Evolutionary conservation across 495 filamentous ascomycete species (phyloP).

Genomic region (Talaromyces thailandensis): DNA sequence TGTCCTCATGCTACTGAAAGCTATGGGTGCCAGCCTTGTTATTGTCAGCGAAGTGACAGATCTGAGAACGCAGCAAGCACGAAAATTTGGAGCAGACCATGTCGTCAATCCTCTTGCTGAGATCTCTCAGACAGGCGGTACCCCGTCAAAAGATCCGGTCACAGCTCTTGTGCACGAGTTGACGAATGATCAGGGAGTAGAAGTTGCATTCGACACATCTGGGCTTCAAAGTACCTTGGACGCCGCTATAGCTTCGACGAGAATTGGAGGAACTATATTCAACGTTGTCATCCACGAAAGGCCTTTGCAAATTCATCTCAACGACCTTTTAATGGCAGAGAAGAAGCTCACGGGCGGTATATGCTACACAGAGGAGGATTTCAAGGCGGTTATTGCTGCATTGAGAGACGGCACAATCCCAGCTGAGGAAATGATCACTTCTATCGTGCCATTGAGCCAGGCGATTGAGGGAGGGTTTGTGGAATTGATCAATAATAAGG

Average conservation of each 20-base stretch:
- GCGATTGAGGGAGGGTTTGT: slow-evolving; percentile 46
- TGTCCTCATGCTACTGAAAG: slow-evolving; percentile 47
- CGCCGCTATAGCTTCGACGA: background rate
- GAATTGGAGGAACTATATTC: background rate
- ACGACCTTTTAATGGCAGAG: background rate
- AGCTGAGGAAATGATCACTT: background rate
- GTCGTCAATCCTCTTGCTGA: background rate
- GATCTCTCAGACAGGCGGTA: background rate
- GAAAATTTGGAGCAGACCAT: background rate
- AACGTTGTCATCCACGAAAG: background rate
- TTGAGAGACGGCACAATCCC: background rate
- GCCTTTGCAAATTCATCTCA: background rate
- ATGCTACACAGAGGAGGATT: background rate
- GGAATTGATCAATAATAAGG: slow-evolving; percentile 43
- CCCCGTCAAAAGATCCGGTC: background rate
- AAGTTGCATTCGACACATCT: background rate
- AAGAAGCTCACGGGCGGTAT: background rate
- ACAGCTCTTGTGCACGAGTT: background rate
- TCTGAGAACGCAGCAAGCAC: background rate
- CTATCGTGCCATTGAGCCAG: slow-evolving; percentile 24
- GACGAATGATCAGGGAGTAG: background rate
- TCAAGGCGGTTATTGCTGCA: background rate
- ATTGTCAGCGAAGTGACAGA: slow-evolving; percentile 47
- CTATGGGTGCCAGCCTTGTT: slow-evolving; percentile 39
- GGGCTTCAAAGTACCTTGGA: background rate